A percentile compares a stretch with the other conserved stretches of the same genome.
These are phyloP conservation scores for Emmonsiellopsis sp. DNA, from an alignment of 2,329 filamentous ascomycete genomes.

Conservation along the genomic window DNA sequence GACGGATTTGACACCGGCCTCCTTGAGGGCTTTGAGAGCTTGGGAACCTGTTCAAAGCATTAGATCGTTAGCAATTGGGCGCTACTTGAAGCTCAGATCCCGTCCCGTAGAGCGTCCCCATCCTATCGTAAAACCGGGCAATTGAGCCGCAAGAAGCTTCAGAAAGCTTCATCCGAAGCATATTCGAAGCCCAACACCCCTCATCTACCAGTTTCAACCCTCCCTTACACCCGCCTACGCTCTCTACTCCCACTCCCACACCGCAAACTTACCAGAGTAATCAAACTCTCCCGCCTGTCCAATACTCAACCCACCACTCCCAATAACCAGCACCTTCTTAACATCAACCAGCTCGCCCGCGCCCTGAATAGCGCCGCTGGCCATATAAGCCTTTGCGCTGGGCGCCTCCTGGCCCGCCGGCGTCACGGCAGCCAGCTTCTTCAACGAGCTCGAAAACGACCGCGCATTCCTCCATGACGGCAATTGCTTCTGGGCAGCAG, in stretches of 20 bases:
- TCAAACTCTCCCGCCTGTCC: slow-evolving; percentile 97
- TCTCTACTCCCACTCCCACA: too few relatives aligned
- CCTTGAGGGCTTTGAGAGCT: slow-evolving; percentile 92
- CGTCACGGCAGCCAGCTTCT: slow-evolving; percentile 21
- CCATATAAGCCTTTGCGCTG: slow-evolving; percentile 75
- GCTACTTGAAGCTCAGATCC: background rate
- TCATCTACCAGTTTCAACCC: too few relatives aligned
- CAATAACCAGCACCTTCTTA: slow-evolving; percentile 95
- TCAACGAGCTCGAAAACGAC: slow-evolving; percentile 32
- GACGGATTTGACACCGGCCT: slow-evolving; percentile 82
- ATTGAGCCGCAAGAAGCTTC: background rate
- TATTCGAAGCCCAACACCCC: too few relatives aligned
- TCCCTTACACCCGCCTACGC: too few relatives aligned
- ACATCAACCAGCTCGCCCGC: slow-evolving; percentile 72
- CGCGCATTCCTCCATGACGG: slow-evolving; percentile 30
- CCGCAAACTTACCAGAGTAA: slow-evolving; percentile 65
- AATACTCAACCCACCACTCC: slow-evolving; percentile 89
- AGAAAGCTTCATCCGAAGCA: too few relatives aligned
- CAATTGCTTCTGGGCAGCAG: slow-evolving; percentile 17
- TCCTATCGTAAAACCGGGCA: background rate
- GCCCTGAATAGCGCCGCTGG: slow-evolving; percentile 75
- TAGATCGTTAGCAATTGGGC: background rate
- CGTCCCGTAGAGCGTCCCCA: background rate
- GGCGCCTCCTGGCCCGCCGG: slow-evolving; percentile 57
- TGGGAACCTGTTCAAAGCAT: slow-evolving; percentile 60